Percentiles rank a stretch among this genome's conserved stretches.
Conservation (phyloP, 1,284 basidiomycete genomes). For the Ustilago trichophora region DNA sequence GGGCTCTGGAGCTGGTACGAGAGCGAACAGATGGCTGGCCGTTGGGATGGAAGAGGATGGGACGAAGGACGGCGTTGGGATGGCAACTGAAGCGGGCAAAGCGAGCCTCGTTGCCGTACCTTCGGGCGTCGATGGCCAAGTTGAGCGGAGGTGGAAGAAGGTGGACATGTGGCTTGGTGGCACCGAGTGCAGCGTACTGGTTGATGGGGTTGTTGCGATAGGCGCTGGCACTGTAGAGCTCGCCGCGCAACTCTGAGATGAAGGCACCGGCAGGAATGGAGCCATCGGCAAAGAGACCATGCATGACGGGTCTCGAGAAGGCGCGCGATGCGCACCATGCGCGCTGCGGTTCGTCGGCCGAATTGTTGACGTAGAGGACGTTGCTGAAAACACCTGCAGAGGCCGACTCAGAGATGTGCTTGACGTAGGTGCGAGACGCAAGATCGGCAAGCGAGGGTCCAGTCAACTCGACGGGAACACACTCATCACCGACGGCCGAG, state of each 20-base stretch:
- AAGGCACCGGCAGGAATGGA: slow-evolving; percentile 67
- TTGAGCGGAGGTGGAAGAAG: slow-evolving; percentile 81
- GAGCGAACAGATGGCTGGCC: slow-evolving; percentile 29
- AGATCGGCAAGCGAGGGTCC: slow-evolving; percentile 39
- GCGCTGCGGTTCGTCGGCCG: slow-evolving; percentile 53
- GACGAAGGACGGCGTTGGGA: slow-evolving; percentile 86
- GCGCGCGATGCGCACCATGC: slow-evolving; percentile 67
- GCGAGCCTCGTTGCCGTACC: slow-evolving; percentile 78
- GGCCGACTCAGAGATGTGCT: slow-evolving; percentile 62
- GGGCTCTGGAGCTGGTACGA: slow-evolving; percentile 31
- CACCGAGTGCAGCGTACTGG: slow-evolving; percentile 70
- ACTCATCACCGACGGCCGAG: slow-evolving; percentile 54
- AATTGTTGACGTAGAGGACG: slow-evolving; percentile 42
- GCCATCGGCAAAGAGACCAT: slow-evolving; percentile 67
- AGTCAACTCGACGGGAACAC: slow-evolving; percentile 52
- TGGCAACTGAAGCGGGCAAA: slow-evolving; percentile 86
- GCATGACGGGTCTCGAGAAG: slow-evolving; percentile 67
- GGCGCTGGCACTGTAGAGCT: slow-evolving; percentile 63
- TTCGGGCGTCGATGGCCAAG: slow-evolving; percentile 81
- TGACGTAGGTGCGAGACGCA: slow-evolving; percentile 51
- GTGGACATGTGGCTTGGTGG: slow-evolving; percentile 77
- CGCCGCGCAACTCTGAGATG: slow-evolving; percentile 66
- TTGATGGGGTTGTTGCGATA: slow-evolving; percentile 70
- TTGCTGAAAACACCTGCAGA: slow-evolving; percentile 59
- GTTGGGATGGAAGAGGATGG: slow-evolving; percentile 72